Evolutionary conservation across 768 basidiomycete genomes (phyloP).

Genomic region (Mycena filopes): DNA sequence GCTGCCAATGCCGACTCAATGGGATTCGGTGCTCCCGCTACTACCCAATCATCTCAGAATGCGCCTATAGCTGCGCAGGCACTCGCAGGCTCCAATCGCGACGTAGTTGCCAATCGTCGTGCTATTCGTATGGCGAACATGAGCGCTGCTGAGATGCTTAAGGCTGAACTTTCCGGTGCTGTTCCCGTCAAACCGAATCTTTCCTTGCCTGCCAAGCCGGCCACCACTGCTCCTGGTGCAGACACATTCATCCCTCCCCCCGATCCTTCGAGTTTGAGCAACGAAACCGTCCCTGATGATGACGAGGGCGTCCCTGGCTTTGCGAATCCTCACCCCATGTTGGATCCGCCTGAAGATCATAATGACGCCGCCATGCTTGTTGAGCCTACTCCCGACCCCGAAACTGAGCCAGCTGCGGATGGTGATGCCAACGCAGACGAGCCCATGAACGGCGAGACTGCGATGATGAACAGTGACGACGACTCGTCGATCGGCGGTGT

Average conservation of each 20-base stretch:
- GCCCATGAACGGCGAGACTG: conserved; percentile 35
- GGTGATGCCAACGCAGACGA: conserved; percentile 42
- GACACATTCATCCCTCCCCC: conserved; percentile 36
- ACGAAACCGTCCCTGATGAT: conserved; percentile 33
- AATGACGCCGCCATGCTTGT: conserved; percentile 16
- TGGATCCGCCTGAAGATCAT: conserved; percentile 8
- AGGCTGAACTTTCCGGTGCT: conserved; percentile 83
- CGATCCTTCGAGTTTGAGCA: conserved; percentile 45
- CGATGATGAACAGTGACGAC: conserved; percentile 31
- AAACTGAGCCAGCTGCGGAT: conserved; percentile 33
- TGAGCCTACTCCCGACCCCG: conserved; percentile 12
- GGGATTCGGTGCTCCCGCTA: conserved; percentile 74
- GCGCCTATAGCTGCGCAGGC: conserved; percentile 74
- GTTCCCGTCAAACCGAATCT: conserved; percentile 56
- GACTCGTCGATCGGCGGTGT: conserved; percentile 37
- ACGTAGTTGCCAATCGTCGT: conserved; percentile 89
- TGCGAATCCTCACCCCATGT: conserved; percentile 37
- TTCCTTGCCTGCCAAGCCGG: conserved; percentile 52
- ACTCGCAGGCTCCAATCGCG: conserved; percentile 86
- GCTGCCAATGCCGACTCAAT: conserved; percentile 82
- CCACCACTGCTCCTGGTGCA: conserved; percentile 41
- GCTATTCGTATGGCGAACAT: conserved; percentile 96
- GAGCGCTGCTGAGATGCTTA: conserved; percentile 94
- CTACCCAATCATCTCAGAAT: conserved; percentile 65
- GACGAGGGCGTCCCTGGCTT: conserved; percentile 52